These are phyloP conservation scores for Globisporangium cederbergense DNA, from an alignment of 352 stramenopile species.

Conservation along the genomic window DNA sequence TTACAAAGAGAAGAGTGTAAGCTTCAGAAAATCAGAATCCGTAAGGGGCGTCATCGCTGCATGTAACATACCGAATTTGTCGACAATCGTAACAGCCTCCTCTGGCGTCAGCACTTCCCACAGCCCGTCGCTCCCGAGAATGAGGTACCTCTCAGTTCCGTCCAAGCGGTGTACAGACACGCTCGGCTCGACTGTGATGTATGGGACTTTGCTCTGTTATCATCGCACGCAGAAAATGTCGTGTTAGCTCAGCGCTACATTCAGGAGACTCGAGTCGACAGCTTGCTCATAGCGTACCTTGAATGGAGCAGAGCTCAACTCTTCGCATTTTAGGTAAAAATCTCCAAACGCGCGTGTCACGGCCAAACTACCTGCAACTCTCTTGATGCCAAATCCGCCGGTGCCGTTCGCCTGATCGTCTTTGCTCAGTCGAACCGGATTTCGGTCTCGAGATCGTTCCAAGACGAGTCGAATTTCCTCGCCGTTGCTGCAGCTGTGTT, in stretches of 20 bases:
- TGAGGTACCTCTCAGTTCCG: constrained; percentile 59
- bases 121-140: constrained; percentile 79
- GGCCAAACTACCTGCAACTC: constrained; percentile 88
- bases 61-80: constrained; percentile 52
- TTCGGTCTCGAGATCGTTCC: constrained; percentile 64
- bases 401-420: constrained; percentile 81
- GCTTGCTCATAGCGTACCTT: constrained; percentile 70
- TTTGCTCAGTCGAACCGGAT: constrained; percentile 88
- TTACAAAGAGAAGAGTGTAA: background rate
- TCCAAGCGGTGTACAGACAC: constrained; percentile 47
- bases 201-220: constrained; percentile 68
- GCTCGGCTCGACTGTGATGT: constrained; percentile 72
- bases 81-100: constrained; percentile 62
- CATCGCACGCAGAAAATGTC: constrained; percentile 4
- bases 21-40: background rate
- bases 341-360: constrained; percentile 92
- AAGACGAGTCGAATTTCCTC: constrained; percentile 52
- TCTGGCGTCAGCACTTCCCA: constrained; percentile 75
- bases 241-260: background rate
- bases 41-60: background rate
- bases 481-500: constrained; percentile 60
- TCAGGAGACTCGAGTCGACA: background rate
- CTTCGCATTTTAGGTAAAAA: constrained; percentile 92
- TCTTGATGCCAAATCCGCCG: constrained; percentile 80
- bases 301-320: constrained; percentile 90